These are phyloP conservation scores for Oryza brachyantha DNA, from an alignment of 176 grass and related monocot genomes.

Conservation along the genomic window DNA sequence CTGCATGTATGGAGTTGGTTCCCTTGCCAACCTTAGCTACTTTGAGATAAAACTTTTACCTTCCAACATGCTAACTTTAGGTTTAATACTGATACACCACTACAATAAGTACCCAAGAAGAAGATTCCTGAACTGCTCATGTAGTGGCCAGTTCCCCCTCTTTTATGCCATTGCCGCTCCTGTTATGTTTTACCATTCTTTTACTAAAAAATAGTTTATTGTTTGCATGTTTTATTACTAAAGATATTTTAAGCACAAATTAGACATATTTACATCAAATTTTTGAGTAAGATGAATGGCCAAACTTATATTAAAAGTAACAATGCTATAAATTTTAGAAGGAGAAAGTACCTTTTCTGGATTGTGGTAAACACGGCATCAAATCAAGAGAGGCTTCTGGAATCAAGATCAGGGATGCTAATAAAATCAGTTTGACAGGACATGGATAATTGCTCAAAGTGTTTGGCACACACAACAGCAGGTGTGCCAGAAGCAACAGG, in stretches of 20 bases:
- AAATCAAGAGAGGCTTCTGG: slow-evolving; percentile 23
- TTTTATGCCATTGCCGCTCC: no score
- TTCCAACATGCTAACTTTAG: slow-evolving; percentile 25
- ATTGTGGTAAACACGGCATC: slow-evolving; percentile 7
- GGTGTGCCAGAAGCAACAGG: slow-evolving; percentile 26
- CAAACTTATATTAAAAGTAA: no score
- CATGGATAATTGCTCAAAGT: not conserved
- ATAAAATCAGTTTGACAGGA: not conserved
- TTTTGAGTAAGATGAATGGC: no score
- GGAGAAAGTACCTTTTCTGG: not conserved
- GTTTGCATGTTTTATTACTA: no score
- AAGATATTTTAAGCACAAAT: no score
- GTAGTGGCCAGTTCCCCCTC: not conserved
- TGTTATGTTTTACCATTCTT: no score
- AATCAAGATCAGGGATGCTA: slow-evolving; percentile 7
- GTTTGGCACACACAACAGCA: not conserved
- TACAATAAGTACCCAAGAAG: not conserved
- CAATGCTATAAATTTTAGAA: no score
- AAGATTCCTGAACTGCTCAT: slow-evolving; percentile 27
- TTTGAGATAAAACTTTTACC: slow-evolving; percentile 12
- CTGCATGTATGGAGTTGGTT: not conserved
- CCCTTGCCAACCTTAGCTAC: not conserved
- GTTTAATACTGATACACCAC: not conserved
- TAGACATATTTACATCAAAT: no score
- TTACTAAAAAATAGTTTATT: no score